Conservation (phyloP, 2,329 filamentous ascomycete genomes). For the Calonectria crousiana region DNA sequence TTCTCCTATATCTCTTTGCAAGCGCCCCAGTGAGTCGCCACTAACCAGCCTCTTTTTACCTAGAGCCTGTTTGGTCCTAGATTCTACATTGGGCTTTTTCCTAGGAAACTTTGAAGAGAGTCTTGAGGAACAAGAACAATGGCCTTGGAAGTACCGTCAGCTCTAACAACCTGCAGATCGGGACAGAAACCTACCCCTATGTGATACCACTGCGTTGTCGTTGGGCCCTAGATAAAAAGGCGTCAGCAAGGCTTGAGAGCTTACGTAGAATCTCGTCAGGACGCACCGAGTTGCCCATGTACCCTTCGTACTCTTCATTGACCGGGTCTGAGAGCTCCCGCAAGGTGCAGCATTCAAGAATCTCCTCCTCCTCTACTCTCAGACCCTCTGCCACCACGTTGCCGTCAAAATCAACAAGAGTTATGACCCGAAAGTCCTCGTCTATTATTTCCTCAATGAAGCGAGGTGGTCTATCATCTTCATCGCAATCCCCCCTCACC, state of each 20-base stretch:
- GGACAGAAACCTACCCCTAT: constrained; percentile 24
- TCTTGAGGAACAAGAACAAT: constrained; percentile 36
- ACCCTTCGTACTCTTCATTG: constrained; percentile 43
- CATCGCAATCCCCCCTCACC: constrained; percentile 35
- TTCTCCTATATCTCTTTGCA: too few species aligned
- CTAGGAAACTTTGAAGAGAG: neutral
- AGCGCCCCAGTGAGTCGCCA: too few species aligned
- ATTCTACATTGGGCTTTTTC: too few species aligned
- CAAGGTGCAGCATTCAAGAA: constrained; percentile 42
- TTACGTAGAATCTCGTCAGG: neutral
- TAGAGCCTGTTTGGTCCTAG: too few species aligned
- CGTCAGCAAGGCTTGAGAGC: neutral
- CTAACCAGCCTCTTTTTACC: too few species aligned
- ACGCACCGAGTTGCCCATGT: constrained; percentile 44
- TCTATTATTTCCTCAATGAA: constrained; percentile 30
- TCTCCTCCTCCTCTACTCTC: constrained; percentile 26
- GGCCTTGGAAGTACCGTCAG: constrained; percentile 19
- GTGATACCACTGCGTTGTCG: constrained; percentile 42
- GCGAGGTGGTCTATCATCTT: constrained; percentile 1
- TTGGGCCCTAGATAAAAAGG: constrained; percentile 30
- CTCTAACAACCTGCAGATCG: too few species aligned
- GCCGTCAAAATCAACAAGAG: constrained; percentile 45
- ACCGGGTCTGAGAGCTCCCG: neutral
- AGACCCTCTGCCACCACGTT: constrained; percentile 31
- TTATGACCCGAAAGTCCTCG: constrained; percentile 29